These are phyloP conservation scores for Ustilago sp. DNA, from an alignment of 1,284 basidiomycete species.

Conservation along the genomic window DNA sequence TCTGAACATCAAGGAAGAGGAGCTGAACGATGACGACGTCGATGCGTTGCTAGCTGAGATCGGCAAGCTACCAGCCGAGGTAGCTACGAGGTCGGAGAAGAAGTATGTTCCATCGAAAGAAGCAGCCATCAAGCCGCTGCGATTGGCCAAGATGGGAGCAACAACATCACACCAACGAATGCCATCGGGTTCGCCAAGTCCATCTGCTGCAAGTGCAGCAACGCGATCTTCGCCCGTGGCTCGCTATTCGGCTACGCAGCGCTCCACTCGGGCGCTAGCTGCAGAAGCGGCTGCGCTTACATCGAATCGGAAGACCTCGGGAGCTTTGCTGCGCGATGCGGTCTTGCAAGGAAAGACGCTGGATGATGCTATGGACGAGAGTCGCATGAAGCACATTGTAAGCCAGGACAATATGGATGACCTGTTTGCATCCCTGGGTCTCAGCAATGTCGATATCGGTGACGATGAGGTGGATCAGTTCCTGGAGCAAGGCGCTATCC, in stretches of 20 bases:
- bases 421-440: conserved; percentile 61
- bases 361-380: conserved; percentile 49
- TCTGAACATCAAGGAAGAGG: conserved; percentile 57
- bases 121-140: conserved; percentile 57
- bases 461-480: conserved; percentile 65
- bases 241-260: conserved; percentile 48
- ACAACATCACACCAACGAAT: conserved; percentile 27
- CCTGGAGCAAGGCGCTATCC: conserved; percentile 56
- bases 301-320: conserved; percentile 50
- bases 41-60: conserved; percentile 46
- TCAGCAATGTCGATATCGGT: conserved; percentile 58
- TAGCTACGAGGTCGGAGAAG: conserved; percentile 15
- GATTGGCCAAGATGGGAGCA: conserved; percentile 58
- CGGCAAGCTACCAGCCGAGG: conserved; percentile 23
- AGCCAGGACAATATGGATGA: conserved; percentile 59
- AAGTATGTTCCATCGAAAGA: conserved; percentile 55
- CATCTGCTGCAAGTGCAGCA: conserved; percentile 12
- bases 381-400: conserved; percentile 48
- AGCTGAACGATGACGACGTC: conserved; percentile 58
- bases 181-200: conserved; percentile 19
- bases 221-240: conserved; percentile 37
- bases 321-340: conserved; percentile 45
- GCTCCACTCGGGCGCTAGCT: conserved; percentile 51
- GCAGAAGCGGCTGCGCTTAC: conserved; percentile 59
- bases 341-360: conserved; percentile 52